Conservation (phyloP, 192 early-diverging fungal genomes). For the Coemansia sp. region DNA sequence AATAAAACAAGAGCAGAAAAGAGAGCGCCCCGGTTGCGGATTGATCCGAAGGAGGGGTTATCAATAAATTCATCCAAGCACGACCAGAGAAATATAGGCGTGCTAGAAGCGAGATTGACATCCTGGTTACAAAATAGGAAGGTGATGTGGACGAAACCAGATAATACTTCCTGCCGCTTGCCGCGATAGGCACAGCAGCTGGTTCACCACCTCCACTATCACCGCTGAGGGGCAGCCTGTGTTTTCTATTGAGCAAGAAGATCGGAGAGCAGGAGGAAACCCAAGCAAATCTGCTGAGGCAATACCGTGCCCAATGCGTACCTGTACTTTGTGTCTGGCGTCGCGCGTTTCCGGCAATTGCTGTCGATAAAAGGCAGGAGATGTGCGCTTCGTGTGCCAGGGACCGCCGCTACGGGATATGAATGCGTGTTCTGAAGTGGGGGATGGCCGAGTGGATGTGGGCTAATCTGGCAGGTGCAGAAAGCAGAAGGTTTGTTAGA, state of each 20-base stretch:
- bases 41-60: neutral
- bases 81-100: neutral
- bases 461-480: neutral
- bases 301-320: neutral
- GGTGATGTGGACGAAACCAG: slow-evolving; percentile 7
- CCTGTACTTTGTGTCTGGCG: neutral
- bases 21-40: neutral
- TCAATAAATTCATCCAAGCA: neutral
- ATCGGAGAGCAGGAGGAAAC: neutral
- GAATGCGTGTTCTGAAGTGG: neutral
- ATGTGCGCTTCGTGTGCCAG: slow-evolving; percentile 1
- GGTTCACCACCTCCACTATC: neutral
- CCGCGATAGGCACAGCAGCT: neutral
- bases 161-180: neutral
- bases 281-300: neutral
- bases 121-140: slow-evolving; percentile 4
- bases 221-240: neutral
- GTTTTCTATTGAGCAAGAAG: neutral
- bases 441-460: too few relatives aligned
- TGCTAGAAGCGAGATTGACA: neutral
- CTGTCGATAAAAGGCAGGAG: slow-evolving; percentile 19
- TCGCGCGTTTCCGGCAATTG: neutral
- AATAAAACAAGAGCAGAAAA: neutral
- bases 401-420: neutral
- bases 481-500: slow-evolving; percentile 2